A percentile compares a stretch with the other conserved stretches of the same genome.
These are phyloP conservation scores for Solanum paucissectum DNA, from an alignment of 257 asterid species.

Conservation along the genomic window DNA sequence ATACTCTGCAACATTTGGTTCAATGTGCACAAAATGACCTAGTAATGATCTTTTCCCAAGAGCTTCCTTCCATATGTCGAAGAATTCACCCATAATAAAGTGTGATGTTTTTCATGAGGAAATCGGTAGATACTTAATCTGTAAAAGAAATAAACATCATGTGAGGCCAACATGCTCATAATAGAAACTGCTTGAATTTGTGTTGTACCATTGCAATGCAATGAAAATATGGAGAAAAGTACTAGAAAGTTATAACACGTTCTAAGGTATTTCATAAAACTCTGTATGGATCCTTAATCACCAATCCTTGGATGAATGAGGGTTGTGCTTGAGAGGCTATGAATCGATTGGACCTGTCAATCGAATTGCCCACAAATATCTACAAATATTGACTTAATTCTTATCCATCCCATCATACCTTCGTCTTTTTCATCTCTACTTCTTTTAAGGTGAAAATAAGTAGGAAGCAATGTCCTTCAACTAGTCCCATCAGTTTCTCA, in stretches of 20 bases:
- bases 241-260: neutral
- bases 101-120: conserved; percentile 87
- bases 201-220: neutral
- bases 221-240: neutral
- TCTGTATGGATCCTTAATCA: too few relatives aligned
- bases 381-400: neutral
- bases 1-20: conserved; percentile 59
- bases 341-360: too few relatives aligned
- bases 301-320: too few relatives aligned
- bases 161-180: neutral
- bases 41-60: conserved; percentile 63
- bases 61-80: conserved; percentile 75
- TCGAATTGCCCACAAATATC: too few relatives aligned
- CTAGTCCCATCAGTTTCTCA: neutral
- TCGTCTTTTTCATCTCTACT: too few relatives aligned
- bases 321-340: too few relatives aligned
- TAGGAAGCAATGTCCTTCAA: neutral
- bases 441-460: neutral
- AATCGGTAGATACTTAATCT: conserved; percentile 19
- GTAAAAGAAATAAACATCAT: neutral
- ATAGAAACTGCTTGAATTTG: neutral
- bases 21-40: conserved; percentile 85
- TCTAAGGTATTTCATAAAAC: too few relatives aligned
- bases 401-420: neutral
- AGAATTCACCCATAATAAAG: conserved; percentile 71